phyloP scores from a whole-genome alignment of 257 asterid genomes.

The Solanum pennellii region DNA sequence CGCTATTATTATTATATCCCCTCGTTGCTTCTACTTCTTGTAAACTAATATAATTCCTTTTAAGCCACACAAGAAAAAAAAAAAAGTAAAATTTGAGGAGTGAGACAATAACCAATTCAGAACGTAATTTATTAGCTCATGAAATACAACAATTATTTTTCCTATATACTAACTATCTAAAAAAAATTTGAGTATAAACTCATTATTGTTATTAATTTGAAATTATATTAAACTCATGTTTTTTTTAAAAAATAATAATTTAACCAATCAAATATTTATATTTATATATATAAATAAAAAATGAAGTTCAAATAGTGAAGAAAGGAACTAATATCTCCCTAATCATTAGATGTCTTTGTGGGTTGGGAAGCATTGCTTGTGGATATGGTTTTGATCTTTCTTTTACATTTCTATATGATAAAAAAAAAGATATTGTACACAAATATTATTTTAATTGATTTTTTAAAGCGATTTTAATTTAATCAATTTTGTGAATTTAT shows the following conservation, averaged over 20 bases:
- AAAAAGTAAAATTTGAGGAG: neutral
- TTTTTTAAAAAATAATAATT: rapidly evolving
- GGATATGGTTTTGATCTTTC: neutral
- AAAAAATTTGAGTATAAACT: no score
- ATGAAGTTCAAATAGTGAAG: neutral
- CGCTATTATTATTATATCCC: neutral
- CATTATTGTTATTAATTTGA: neutral
- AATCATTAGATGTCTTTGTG: neutral
- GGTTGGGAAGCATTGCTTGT: neutral
- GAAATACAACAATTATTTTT: no score
- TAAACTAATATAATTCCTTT: neutral
- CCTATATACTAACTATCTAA: no score
- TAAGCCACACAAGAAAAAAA: neutral
- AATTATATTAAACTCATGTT: neutral
- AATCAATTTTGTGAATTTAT: neutral
- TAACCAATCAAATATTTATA: neutral
- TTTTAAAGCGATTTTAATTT: rapidly evolving
- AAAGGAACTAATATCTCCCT: neutral
- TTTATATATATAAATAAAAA: neutral
- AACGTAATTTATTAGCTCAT: no score
- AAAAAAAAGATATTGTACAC: neutral
- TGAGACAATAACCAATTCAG: rapidly evolving
- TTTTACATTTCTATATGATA: neutral
- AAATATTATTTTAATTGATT: neutral
- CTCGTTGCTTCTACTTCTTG: neutral